Percentiles rank a stretch among this genome's conserved stretches.
phyloP scores from a whole-genome alignment of 176 grass and related monocot genomes.

The Lolium perenne region DNA sequence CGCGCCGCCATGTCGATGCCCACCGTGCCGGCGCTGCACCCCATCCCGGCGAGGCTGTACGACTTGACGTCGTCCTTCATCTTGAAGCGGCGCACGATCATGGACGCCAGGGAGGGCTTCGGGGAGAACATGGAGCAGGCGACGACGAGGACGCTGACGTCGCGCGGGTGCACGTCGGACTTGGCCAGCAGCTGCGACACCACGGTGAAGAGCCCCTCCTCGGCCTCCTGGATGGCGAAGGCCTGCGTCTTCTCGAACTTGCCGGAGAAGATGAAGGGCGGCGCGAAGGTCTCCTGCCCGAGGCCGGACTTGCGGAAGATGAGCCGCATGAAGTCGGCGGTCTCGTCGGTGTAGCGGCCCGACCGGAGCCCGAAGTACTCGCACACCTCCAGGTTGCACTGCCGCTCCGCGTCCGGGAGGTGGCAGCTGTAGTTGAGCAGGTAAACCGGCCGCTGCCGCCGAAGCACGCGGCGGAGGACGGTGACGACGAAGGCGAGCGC shows the following conservation, averaged over 20 bases:
- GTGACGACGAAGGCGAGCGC: slow-evolving; percentile 28
- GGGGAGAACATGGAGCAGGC: slow-evolving; percentile 86
- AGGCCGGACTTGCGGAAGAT: slow-evolving; percentile 88
- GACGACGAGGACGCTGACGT: slow-evolving; percentile 60
- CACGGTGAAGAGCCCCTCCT: slow-evolving; percentile 71
- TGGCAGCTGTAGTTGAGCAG: slow-evolving; percentile 82
- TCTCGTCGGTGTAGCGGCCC: slow-evolving; percentile 47
- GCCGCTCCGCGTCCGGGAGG: slow-evolving; percentile 58
- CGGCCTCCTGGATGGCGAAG: slow-evolving; percentile 62
- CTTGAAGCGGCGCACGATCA: slow-evolving; percentile 59
- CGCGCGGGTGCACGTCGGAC: slow-evolving; percentile 45
- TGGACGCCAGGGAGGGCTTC: slow-evolving; percentile 57
- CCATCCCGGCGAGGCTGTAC: slow-evolving; percentile 81
- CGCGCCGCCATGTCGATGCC: slow-evolving; percentile 73
- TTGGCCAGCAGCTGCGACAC: slow-evolving; percentile 68
- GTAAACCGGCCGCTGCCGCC: slow-evolving; percentile 55
- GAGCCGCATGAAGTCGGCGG: slow-evolving; percentile 68
- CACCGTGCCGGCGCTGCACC: slow-evolving; percentile 73
- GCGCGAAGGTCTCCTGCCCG: slow-evolving; percentile 78
- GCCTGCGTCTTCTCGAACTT: slow-evolving; percentile 50
- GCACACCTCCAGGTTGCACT: slow-evolving; percentile 67
- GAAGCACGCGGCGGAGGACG: slow-evolving; percentile 36
- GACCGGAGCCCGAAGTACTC: slow-evolving; percentile 74
- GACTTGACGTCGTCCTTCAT: slow-evolving; percentile 49
- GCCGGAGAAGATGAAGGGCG: slow-evolving; percentile 65